These are phyloP conservation scores for Fusarium sp. DNA, from an alignment of 2,329 filamentous ascomycete species.

Conservation along the genomic window DNA sequence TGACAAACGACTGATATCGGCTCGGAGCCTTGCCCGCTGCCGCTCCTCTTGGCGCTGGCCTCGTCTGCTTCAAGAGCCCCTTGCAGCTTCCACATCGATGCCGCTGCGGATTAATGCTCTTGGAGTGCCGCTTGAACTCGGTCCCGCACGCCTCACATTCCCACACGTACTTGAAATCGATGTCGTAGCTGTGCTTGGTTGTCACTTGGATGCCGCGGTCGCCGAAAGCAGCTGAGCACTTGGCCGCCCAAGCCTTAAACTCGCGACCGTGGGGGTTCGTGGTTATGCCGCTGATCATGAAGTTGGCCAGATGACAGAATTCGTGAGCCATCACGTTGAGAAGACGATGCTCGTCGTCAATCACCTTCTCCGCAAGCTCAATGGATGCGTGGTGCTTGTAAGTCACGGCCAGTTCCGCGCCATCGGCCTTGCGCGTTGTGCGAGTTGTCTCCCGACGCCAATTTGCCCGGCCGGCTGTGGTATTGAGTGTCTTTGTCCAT, in stretches of 20 bases:
- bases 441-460: conserved; percentile 72
- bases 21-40: conserved; percentile 45
- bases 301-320: conserved; percentile 93
- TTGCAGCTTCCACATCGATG: conserved; percentile 85
- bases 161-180: conserved; percentile 95
- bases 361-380: conserved; percentile 89
- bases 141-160: conserved; percentile 74
- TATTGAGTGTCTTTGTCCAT: conserved; percentile 83
- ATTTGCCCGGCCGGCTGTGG: conserved; percentile 79
- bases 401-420: conserved; percentile 43
- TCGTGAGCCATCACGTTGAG: conserved; percentile 96
- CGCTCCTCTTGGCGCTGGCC: conserved; percentile 70
- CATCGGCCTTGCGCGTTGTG: conserved; percentile 45
- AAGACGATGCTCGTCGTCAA: conserved; percentile 79
- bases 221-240: conserved; percentile 66
- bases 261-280: conserved; percentile 84
- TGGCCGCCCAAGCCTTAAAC: conserved; percentile 80
- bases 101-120: conserved; percentile 78
- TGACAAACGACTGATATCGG: conserved; percentile 67
- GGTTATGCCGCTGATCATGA: conserved; percentile 82
- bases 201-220: conserved; percentile 79
- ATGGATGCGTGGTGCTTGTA: conserved; percentile 77
- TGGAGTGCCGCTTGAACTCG: conserved; percentile 85
- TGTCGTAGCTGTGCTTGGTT: conserved; percentile 89
- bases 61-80: conserved; percentile 76